Percentiles rank a stretch among this genome's conserved stretches.
Evolutionary conservation across 768 basidiomycete genomes (phyloP).

Genomic region (Termitomyces titanicus): DNA sequence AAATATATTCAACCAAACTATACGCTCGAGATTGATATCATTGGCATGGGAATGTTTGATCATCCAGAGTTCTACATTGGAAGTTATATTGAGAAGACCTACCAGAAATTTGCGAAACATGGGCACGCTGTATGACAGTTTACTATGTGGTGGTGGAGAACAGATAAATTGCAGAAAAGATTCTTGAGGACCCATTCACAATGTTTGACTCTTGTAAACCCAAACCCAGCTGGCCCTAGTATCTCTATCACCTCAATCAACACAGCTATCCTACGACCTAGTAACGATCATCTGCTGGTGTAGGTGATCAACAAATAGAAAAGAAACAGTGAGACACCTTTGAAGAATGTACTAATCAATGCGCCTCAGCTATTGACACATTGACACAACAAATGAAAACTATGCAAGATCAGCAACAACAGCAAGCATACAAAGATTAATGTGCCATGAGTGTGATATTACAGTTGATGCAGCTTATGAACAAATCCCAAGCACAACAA

Average conservation of each 20-base stretch:
- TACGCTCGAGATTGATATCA: neutral
- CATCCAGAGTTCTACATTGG: no score
- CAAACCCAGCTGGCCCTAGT: neutral
- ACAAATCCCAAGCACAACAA: neutral
- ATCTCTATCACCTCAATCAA: neutral
- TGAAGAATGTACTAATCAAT: neutral
- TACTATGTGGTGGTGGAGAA: neutral
- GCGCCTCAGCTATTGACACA: neutral
- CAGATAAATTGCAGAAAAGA: neutral
- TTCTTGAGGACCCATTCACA: neutral
- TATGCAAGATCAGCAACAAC: neutral
- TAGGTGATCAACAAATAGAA: no score
- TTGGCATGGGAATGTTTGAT: neutral
- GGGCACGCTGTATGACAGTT: neutral
- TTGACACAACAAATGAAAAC: neutral
- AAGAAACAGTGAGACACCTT: neutral
- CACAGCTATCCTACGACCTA: neutral
- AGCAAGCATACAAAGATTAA: neutral
- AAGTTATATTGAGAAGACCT: no score
- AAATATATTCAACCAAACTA: neutral
- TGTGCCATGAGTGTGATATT: neutral
- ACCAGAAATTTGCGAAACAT: no score
- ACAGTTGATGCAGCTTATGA: neutral
- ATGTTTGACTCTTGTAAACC: neutral
- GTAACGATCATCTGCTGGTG: no score